These are phyloP conservation scores for Botrytis medusae DNA, from an alignment of 2,329 filamentous ascomycete genomes.

Conservation along the genomic window DNA sequence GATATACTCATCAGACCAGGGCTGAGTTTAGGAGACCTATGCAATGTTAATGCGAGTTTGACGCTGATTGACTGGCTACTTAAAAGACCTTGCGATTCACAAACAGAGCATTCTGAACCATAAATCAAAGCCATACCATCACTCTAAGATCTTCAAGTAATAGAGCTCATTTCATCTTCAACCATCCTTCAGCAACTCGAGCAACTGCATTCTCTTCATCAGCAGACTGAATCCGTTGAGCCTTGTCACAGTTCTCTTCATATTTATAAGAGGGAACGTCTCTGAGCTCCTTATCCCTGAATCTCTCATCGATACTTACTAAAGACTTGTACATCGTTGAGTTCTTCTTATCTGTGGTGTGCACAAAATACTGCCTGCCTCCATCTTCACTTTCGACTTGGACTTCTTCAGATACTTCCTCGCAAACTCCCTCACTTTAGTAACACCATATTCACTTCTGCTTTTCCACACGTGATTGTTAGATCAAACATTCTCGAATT, in stretches of 20 bases:
- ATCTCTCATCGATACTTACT: not conserved
- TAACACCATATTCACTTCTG: not conserved
- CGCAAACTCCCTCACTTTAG: not conserved
- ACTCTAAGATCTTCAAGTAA: not conserved
- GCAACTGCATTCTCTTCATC: not conserved
- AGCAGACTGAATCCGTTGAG: not conserved
- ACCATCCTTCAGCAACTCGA: not conserved
- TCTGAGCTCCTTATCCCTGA: not conserved
- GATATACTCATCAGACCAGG: not conserved
- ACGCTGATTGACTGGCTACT: not conserved
- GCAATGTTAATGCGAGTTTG: not conserved
- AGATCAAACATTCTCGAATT: not conserved
- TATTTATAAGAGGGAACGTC: not conserved
- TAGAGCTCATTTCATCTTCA: not conserved
- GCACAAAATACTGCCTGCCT: not conserved
- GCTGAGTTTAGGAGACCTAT: not conserved
- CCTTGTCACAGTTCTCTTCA: not conserved
- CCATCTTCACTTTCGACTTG: not conserved
- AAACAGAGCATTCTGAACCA: not conserved
- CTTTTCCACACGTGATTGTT: constrained; percentile 3
- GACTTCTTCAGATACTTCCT: not conserved
- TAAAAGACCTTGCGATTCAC: not conserved
- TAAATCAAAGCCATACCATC: not conserved
- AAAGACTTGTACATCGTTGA: not conserved
- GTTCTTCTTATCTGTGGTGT: not conserved